phyloP scores from a whole-genome alignment of 257 asterid species.

The Solanum megistacrolobum region DNA sequence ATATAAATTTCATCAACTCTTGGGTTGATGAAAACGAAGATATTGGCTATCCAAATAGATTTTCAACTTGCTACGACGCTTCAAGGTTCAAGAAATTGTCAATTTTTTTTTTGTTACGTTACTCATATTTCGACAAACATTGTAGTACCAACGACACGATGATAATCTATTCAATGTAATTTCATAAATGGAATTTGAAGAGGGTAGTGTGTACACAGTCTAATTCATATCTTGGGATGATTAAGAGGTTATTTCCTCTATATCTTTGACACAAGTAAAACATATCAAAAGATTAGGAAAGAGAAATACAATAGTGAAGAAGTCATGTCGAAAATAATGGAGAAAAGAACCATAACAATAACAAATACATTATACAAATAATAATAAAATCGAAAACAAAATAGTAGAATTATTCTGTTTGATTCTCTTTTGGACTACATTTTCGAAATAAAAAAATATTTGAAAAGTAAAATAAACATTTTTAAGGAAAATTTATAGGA shows the following conservation, averaged over 20 bases:
- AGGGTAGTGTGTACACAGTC: rapidly evolving
- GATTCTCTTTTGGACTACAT: not conserved
- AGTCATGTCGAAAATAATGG: not conserved
- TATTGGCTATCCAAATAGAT: not conserved
- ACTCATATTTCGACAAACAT: not conserved
- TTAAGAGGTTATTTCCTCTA: not conserved
- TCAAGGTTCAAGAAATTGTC: not conserved
- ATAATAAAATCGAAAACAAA: not conserved
- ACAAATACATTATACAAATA: not conserved
- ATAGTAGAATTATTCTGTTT: not conserved
- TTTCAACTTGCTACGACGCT: not conserved
- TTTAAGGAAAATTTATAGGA: not conserved
- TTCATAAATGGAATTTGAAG: not conserved
- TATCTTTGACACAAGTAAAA: not conserved
- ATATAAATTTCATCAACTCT: not conserved
- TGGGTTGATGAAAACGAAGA: not conserved
- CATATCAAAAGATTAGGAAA: not conserved
- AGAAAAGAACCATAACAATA: not conserved
- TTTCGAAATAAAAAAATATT: not conserved
- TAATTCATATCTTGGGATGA: not conserved
- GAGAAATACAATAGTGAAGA: not conserved
- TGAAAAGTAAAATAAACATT: not conserved
- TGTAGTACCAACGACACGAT: not conserved
- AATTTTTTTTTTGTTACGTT: not conserved
- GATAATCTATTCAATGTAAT: not conserved